Percentiles rank a stretch among this genome's conserved stretches.
phyloP scores from a whole-genome alignment of 2,329 filamentous ascomycete species.

The Diaporthe batatas region DNA sequence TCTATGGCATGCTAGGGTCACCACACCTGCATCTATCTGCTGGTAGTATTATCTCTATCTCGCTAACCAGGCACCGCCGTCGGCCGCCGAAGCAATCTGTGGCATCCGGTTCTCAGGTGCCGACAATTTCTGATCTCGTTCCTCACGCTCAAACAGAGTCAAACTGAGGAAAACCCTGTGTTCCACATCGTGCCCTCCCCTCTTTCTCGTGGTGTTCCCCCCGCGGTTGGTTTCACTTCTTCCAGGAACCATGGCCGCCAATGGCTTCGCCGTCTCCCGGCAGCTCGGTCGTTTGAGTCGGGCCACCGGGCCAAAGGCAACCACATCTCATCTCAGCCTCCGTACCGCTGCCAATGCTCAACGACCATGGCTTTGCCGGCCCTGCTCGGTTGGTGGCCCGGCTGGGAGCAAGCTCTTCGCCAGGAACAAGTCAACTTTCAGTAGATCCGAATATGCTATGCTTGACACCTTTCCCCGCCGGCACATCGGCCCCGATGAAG shows the following conservation, averaged over 20 bases:
- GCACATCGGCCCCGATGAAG: constrained; percentile 86
- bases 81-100: constrained; percentile 17
- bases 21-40: not conserved
- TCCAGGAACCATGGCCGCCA: constrained; percentile 40
- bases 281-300: constrained; percentile 41
- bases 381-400: constrained; percentile 36
- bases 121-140: not conserved
- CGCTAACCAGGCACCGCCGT: constrained; percentile 6
- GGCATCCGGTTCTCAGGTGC: not conserved
- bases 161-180: not conserved
- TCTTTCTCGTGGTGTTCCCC: not conserved
- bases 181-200: not conserved
- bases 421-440: constrained; percentile 44
- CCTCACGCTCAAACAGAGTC: not conserved
- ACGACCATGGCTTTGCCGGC: constrained; percentile 41
- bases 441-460: constrained; percentile 45
- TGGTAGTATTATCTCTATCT: not conserved
- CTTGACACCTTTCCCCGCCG: constrained; percentile 80
- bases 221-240: not conserved
- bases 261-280: constrained; percentile 43
- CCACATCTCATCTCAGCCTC: constrained; percentile 35
- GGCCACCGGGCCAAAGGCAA: constrained; percentile 30
- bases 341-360: constrained; percentile 41
- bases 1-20: constrained; percentile 23
- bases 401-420: constrained; percentile 36